Evolutionary conservation across 805 yeast species (phyloP), one percentile per base, ranked within the genome.

Genomic region (Wickerhamomyces hampshirensis): DNA sequence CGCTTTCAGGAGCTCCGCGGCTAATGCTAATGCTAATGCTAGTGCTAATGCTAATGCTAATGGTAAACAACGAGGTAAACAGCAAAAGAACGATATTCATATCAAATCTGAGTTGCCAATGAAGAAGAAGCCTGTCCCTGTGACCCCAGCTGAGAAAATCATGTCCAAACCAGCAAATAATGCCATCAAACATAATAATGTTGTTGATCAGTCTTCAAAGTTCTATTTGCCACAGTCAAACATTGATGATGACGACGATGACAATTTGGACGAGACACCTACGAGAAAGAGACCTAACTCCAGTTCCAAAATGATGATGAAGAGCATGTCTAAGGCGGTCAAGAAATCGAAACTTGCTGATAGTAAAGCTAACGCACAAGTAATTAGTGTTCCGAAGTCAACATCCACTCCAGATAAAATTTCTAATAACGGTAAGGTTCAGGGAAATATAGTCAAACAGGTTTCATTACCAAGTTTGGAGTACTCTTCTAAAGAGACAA

Each of bases 61-160:
- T n/a, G n/a, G n/a, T n/a, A n/a, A n/a, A n/a, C n/a, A n/a, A n/a
- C n/a, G n/a, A n/a, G n/a, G n/a, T n/a, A n/a, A n/a, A n/a, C n/a
- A n/a, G n/a, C n/a, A n/a, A n/a, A n/a, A n/a, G 40, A 43, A 47
- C 16, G 49, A 47, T 4, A 48, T 48, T 28, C 44, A 34, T 39
- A 42, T 50, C 38, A 50, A 50, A 31, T 3, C 29, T 5, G 53
- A 50, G n/a, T n/a, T n/a, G n/a, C n/a, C n/a, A n/a, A n/a, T n/a
- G n/a, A n/a, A n/a, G n/a, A n/a, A n/a, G n/a, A n/a, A n/a, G n/a
- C n/a, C n/a, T n/a, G n/a, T n/a, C n/a, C 55, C 55, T 5, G 35
- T 40, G 5, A 50, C 54, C 1, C 54, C 54, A 6, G 23, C 18
- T 3, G 43, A 43, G 27, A 46, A 40, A 23, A 38, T 39, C 11